Evolutionary conservation across 2,329 filamentous ascomycete species (phyloP), one percentile per base, ranked within the genome.

Genomic region (Chrysoporthe cubensis): DNA sequence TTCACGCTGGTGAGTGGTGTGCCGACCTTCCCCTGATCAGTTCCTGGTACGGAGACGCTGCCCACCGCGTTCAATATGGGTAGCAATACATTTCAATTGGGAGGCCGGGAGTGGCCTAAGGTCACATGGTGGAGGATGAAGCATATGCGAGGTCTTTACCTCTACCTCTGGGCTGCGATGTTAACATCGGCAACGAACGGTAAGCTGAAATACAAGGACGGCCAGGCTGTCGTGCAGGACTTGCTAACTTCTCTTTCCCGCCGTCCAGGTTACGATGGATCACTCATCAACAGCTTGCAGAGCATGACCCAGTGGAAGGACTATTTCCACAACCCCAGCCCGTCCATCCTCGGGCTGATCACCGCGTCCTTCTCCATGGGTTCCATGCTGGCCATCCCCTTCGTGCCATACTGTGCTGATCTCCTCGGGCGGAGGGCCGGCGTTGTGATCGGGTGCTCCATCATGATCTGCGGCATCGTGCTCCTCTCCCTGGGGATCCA

Each of bases 231-330:
- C 13, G 14, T 21, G 40, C 5, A 13, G 18, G 26, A 54, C 26
- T 21, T 32, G 26, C 50, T 54, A 7, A 54, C 11, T 8, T 32
- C 14, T 34, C 3, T 13, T 5, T 5, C 34, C 8, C 14, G 2
- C 5, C 9, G 1, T 34, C 5, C 26, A 69, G 80, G 80, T 14
- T 82, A 80, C 66, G 80, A 82, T 64, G 79, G 79, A 34, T 81
- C 79, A 13, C 77, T 84, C 73, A 80, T 83, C 77, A 84, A 83
- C 65, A 81, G 81, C 69, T 72, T 84, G 34, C 81, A 83, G 70
- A 78, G 81, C 4, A 78, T 86, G 66, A 65, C 71, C 0, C 74
- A 79, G 56, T 85, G 84, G 84, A 72, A 80, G 67, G 66, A 66
- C 46, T 70, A 71, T 62, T 80, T 80, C 72, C 56, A 76, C 62